phyloP scores from a whole-genome alignment of 768 basidiomycete species.

The Mycena vulgaris region DNA sequence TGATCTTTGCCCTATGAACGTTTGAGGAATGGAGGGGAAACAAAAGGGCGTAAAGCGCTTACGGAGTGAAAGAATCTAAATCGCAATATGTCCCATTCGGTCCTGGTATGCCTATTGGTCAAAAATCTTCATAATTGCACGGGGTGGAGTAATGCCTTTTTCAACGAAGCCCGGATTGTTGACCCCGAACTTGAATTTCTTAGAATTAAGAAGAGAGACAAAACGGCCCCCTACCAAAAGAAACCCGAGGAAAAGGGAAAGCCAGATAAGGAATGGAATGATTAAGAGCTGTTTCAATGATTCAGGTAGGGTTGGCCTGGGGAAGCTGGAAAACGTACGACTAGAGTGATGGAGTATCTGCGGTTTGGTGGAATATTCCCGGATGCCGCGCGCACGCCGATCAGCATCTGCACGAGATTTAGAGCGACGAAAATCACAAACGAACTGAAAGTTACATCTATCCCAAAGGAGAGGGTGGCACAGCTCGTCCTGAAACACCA shows the following conservation, averaged over 20 bases:
- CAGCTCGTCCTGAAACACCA: conserved; percentile 41
- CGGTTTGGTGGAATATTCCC: conserved; percentile 38
- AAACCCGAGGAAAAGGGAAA: conserved; percentile 42
- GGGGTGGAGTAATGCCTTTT: conserved; percentile 27
- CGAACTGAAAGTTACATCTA: conserved; percentile 42
- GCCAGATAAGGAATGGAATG: conserved; percentile 47
- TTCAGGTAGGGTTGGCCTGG: not conserved
- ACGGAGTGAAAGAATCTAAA: conserved; percentile 42
- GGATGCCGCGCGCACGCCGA: conserved; percentile 44
- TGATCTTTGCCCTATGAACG: conserved; percentile 46
- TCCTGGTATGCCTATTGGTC: conserved; percentile 11
- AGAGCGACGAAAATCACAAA: not conserved
- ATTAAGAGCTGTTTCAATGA: conserved; percentile 41
- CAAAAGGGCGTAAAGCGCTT: not conserved
- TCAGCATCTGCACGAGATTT: conserved; percentile 40
- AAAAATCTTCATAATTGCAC: not conserved
- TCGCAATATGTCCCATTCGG: conserved; percentile 51
- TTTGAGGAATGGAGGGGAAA: not conserved
- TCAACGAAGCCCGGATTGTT: conserved; percentile 41
- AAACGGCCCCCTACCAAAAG: conserved; percentile 38
- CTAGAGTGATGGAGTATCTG: conserved; percentile 34
- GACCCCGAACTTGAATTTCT: conserved; percentile 41
- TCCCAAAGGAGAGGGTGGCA: conserved; percentile 47
- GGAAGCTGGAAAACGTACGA: conserved; percentile 35
- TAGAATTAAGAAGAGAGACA: not conserved